Evolutionary conservation across 1,139 yeast genomes (phyloP), one percentile per base, ranked within the genome.

Genomic region (Cylindricascospora bacillispora): DNA sequence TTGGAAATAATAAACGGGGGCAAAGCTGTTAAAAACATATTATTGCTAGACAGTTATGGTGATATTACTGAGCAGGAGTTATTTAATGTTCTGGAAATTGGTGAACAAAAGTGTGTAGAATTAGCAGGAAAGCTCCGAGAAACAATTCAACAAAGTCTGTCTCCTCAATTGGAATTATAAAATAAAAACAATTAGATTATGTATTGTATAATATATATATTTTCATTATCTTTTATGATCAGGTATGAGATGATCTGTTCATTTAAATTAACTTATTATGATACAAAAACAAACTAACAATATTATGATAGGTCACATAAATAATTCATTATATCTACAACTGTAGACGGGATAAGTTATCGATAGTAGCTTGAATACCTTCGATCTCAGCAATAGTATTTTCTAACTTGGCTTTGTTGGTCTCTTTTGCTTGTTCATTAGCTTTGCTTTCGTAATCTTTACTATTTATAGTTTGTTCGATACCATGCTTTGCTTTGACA

Each of bases 401-500:
- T 42, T 79, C 92, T 36, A 76, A 62, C 56, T 80, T 73, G 54
- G 70, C 67, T 47, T 51, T 56, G 41, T 89, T 89, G 40, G 73
- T 69, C 45, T 80, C 93, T 58, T 78, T 77, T 35, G 92, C 94
- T 44, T 74, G 77, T 30, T 66, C 70, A 45, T 73, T 75, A 36
- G 94, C 95, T 71, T 86, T 89, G 40, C 70, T 72, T 40, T 79
- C 79, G 53, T 85, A 89, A 57, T 86, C 94, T 45, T 78, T 65
- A 40, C 82, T 81, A 43, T 62, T 57, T 38, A 81, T 70, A 37
- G 73, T 68, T 60, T 75, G 76, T 44, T 69, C 67, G 33, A 76
- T 60, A 37, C 62, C 57, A 27, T 59, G 61, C 47, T 68, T 65
- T 33, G 64, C 52, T 44, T 63, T 65, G 39, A 57, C 54, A 24